Evolutionary conservation across 108 stramenopile species (phyloP).

Genomic region (Nitzschia palea): DNA sequence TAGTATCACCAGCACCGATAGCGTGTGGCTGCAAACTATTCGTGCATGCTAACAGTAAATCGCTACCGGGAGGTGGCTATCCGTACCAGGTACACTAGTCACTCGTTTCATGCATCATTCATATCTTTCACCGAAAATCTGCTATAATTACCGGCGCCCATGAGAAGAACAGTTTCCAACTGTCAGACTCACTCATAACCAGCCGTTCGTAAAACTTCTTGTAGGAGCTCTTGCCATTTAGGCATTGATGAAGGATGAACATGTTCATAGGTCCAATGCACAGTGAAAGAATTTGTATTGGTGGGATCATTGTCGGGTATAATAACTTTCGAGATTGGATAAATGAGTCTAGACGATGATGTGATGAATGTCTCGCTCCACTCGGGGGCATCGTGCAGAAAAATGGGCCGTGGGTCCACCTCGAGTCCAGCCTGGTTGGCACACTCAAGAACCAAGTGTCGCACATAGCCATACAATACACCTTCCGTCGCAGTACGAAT

Average conservation of each 20-base stretch:
- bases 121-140: no score
- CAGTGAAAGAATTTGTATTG: not conserved
- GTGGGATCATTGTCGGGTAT: conserved; percentile 10
- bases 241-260: not conserved
- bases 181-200: not conserved
- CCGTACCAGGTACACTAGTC: not conserved
- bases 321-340: conserved; percentile 53
- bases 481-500: conserved; percentile 51
- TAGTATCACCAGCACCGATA: no score
- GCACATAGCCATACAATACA: conserved; percentile 67
- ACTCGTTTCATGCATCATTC: not conserved
- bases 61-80: no score
- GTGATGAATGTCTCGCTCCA: conserved; percentile 84
- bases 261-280: not conserved
- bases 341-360: conserved; percentile 62
- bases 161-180: no score
- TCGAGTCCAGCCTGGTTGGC: conserved; percentile 28
- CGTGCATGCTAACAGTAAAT: not conserved
- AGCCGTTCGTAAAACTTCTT: conserved; percentile 20
- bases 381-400: conserved; percentile 45
- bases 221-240: conserved; percentile 32
- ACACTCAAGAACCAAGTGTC: conserved; percentile 53
- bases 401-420: conserved; percentile 38
- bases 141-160: no score
- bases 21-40: no score